Base-by-base conservation (phyloP, 1,284 basidiomycete species). In the Entoloma clypeatum region DNA sequence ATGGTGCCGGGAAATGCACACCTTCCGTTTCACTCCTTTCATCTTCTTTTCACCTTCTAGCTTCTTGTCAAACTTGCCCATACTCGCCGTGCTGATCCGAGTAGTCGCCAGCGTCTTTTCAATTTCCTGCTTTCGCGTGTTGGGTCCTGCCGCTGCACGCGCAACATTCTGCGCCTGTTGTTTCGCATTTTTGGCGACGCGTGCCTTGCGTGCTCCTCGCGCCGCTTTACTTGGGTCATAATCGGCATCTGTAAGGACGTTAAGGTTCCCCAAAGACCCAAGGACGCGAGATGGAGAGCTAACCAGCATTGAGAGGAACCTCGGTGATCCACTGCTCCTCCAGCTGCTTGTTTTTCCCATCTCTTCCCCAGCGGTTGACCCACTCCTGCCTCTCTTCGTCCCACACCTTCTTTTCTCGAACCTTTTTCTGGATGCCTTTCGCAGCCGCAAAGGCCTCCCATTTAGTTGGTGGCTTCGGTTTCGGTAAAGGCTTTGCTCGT, bases 371-470 rank as follows among this genome's bases (percentile, higher is more conserved):
- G 39, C 90, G 72, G 41, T 85, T 77, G 9, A 96, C 89, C 89
- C 92, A 99, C 28, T 90, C 89, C 64, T 95, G 88, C 54, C 76
- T 79, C 62, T 94, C 92, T 54, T 98, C 95, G 65, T 99, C 94
- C 84, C 90, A 99, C 6, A 86, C 79, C 59, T 85, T 82, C 68
- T 79, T 87, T 29, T 97, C 92, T 44, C 78, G 79, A 51, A 74
- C 80, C 59, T 73, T 82, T 56, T 93, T 79, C 53, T 81, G 79
- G 57, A 99, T 99, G 22, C 96, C 96, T 71, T 97, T 98, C 30
- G 88, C 84, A 43, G 84, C 82, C 10, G 95, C 95, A 58, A 98
- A 99, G 48, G 81, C 76, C 69, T 98, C 91, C 96, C 96, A 99
- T 64, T 97, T 99, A 10, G 95, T 98, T 35, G 78, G 78, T 3